A percentile compares a stretch with the other conserved stretches of the same genome.
phyloP scores from a whole-genome alignment of 176 grass and related monocot species.

The Zizania latifolia region DNA sequence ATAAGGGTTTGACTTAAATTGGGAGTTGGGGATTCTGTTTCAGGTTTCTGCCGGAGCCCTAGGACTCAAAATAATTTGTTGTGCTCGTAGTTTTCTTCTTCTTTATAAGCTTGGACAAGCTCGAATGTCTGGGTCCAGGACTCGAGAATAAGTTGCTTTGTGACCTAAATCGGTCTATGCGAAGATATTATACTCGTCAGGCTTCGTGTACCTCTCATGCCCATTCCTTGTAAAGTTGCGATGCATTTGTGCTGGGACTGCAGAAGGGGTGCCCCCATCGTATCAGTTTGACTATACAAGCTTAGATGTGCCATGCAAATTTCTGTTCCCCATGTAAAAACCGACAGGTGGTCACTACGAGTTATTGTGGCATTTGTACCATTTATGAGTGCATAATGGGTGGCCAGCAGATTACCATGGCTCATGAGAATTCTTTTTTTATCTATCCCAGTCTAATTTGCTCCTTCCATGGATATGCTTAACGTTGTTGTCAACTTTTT shows the following conservation, averaged over 20 bases:
- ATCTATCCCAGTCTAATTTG: slow-evolving; percentile 15
- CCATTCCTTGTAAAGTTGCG: not conserved
- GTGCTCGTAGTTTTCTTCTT: not conserved
- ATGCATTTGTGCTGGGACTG: not conserved
- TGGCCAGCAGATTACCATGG: not conserved
- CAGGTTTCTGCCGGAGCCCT: not conserved
- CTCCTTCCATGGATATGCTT: slow-evolving; percentile 8
- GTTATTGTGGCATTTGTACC: not conserved
- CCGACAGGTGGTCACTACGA: not conserved
- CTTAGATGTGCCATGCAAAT: not conserved
- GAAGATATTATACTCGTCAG: not conserved
- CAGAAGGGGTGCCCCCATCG: not conserved
- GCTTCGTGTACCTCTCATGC: too few relatives aligned
- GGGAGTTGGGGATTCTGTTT: not conserved
- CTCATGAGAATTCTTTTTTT: not conserved
- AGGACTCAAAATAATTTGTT: not conserved
- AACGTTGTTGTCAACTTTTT: slow-evolving; percentile 13
- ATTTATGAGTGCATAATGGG: not conserved
- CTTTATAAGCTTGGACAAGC: not conserved
- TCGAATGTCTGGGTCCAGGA: not conserved
- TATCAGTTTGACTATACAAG: not conserved
- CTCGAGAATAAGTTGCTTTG: slow-evolving; percentile 20
- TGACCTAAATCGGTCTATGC: not conserved
- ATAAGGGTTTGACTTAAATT: not conserved
- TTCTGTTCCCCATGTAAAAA: too few relatives aligned